Evolutionary conservation across 352 stramenopile species (phyloP).

Genomic region (Thalassiosira allenii): DNA sequence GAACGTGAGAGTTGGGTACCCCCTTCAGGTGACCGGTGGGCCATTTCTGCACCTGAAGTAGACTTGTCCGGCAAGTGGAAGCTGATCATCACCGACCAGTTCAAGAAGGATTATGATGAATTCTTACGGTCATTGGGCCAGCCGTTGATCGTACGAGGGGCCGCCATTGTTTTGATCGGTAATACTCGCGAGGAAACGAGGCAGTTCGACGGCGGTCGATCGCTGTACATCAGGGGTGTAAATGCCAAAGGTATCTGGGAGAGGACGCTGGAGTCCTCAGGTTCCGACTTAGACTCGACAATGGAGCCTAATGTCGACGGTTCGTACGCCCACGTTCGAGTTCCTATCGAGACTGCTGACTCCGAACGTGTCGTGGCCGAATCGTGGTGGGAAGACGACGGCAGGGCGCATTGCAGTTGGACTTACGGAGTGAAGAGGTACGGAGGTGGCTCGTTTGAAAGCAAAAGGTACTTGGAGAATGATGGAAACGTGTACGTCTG

Average conservation of each 20-base stretch:
- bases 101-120: constrained; percentile 80
- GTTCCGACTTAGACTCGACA: constrained; percentile 56
- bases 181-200: constrained; percentile 75
- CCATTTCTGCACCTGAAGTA: constrained; percentile 59
- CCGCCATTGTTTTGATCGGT: constrained; percentile 70
- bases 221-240: constrained; percentile 69
- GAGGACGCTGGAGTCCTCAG: constrained; percentile 67
- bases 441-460: constrained; percentile 66
- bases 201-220: constrained; percentile 70
- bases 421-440: constrained; percentile 71
- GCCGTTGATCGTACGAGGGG: constrained; percentile 67
- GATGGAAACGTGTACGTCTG: constrained; percentile 66
- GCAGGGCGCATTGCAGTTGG: constrained; percentile 72
- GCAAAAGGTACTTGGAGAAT: constrained; percentile 66
- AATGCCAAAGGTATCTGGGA: constrained; percentile 84
- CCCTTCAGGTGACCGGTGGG: constrained; percentile 65
- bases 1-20: constrained; percentile 47
- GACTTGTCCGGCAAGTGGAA: constrained; percentile 83
- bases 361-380: constrained; percentile 74
- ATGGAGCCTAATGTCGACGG: constrained; percentile 40
- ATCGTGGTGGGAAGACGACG: constrained; percentile 80
- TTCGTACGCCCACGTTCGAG: constrained; percentile 47
- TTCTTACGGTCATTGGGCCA: constrained; percentile 78
- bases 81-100: constrained; percentile 77
- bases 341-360: constrained; percentile 76